Conservation (phyloP, 257 asterid species). For the Haberlea rhodopensis region DNA sequence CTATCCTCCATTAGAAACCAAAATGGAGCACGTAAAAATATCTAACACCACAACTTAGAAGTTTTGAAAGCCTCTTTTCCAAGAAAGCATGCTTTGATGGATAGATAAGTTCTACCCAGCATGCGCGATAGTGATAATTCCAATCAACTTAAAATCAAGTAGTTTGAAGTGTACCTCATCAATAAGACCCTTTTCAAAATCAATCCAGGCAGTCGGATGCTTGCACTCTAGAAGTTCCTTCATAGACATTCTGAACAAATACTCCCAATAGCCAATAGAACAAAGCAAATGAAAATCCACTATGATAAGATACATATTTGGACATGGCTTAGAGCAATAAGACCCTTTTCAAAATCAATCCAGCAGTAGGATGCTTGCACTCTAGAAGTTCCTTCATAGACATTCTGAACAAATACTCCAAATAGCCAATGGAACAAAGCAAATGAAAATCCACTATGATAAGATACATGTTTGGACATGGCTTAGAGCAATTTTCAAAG, state of each 20-base stretch:
- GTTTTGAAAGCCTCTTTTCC: conserved; percentile 8
- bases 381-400: conserved; percentile 82
- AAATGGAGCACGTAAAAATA: neutral
- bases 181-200: conserved; percentile 83
- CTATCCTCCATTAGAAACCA: neutral
- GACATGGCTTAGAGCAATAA: conserved; percentile 25
- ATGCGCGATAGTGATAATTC: neutral
- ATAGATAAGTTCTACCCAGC: conserved; percentile 14
- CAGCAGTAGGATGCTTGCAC: conserved; percentile 94
- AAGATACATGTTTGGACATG: neutral
- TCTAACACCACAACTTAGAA: conserved; percentile 12
- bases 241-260: conserved; percentile 74
- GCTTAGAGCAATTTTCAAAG: neutral
- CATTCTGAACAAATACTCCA: conserved; percentile 61
- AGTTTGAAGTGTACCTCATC: conserved; percentile 57
- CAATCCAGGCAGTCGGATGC: conserved; percentile 93
- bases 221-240: conserved; percentile 84
- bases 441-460: conserved; percentile 11
- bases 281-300: conserved; percentile 7
- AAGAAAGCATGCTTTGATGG: conserved; percentile 9
- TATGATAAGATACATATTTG: neutral
- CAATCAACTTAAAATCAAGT: conserved; percentile 5
- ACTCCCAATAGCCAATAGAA: conserved; percentile 29
- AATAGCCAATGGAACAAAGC: conserved; percentile 19
- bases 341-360: conserved; percentile 90